Evolutionary conservation across 768 basidiomycete species (phyloP), one percentile per base, ranked within the genome.

Genomic region (Suillus lakei): DNA sequence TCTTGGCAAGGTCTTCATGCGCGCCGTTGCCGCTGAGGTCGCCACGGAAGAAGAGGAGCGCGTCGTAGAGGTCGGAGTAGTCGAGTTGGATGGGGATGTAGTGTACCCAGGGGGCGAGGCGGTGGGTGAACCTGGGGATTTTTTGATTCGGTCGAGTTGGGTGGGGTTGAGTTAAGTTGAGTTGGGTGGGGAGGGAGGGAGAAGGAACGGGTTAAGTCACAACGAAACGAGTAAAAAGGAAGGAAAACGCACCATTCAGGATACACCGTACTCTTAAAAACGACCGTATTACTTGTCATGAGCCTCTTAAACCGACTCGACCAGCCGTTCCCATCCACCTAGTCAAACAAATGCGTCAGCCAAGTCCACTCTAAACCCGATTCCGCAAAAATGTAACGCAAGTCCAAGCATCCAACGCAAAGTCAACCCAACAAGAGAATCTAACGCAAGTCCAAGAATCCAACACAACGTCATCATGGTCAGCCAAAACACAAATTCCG

Each of bases 21-120:
- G 81, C 86, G 9, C 83, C 83, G 38, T 83, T 80, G n/a, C 88
- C 86, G 62, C 84, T 79, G 9, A 80, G 81, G 67, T 85, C 83
- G 0, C 90, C 90, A 0, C 86, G 83, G 77, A 91, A 91, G 80
- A 93, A 93, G 0, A 86, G 72, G 65, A 91, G 79, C 16, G 85
- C 78, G 70, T 91, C 90, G 73, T 89, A 85, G 3, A 91, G 75
- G 72, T 91, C 89, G 0, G 84, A 84, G 16, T 87, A 81, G 71
- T 89, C 87, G 10, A 87, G 68, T 68, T 85, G 82, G 9, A 91
- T 78, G 3, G 89, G 88, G 1, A 91, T 80, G 72, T 90, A 91
- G 72, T 90, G 89, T 8, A 90, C 78, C 88, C 88, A 90, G 5
- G 88, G 86, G 44, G 80, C 81, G 60, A 86, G 76, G 4, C 85